A percentile compares a stretch with the other conserved stretches of the same genome.
phyloP scores from a whole-genome alignment of 345 rosid genomes.

The Eucalyptus cloeziana region DNA sequence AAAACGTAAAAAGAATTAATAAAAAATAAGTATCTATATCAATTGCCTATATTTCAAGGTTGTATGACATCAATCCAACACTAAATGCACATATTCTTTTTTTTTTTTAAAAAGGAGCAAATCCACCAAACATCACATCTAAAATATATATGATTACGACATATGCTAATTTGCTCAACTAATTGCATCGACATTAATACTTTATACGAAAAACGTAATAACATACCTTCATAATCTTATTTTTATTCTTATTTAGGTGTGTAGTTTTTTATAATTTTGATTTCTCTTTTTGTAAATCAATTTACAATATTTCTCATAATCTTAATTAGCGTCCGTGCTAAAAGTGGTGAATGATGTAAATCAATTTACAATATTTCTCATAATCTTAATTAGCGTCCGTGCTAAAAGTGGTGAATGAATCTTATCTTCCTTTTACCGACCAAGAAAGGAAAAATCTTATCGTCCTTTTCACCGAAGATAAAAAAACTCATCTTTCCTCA shows the following conservation, averaged over 20 bases:
- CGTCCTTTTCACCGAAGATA: too few relatives aligned
- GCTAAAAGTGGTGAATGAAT: not conserved
- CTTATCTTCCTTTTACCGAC: too few relatives aligned
- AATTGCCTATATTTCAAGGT: not conserved
- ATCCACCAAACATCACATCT: not conserved
- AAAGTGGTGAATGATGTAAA: not conserved
- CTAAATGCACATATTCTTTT: not conserved
- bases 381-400: not conserved
- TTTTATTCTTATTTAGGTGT: not conserved
- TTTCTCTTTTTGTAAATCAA: not conserved
- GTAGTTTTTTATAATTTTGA: not conserved
- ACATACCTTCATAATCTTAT: not conserved
- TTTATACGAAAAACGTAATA: not conserved
- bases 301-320: not conserved
- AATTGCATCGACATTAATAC: rapidly evolving
- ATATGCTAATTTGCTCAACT: not conserved
- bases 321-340: not conserved
- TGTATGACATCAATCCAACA: not conserved
- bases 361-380: not conserved
- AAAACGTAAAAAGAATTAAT: not conserved
- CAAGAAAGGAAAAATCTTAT: too few relatives aligned
- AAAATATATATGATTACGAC: not conserved
- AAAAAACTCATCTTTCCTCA: not conserved
- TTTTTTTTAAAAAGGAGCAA: not conserved
- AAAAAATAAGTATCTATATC: not conserved